Evolutionary conservation across 345 rosid genomes (phyloP), one percentile per base, ranked within the genome.

Genomic region (Lumnitzera racemosa): DNA sequence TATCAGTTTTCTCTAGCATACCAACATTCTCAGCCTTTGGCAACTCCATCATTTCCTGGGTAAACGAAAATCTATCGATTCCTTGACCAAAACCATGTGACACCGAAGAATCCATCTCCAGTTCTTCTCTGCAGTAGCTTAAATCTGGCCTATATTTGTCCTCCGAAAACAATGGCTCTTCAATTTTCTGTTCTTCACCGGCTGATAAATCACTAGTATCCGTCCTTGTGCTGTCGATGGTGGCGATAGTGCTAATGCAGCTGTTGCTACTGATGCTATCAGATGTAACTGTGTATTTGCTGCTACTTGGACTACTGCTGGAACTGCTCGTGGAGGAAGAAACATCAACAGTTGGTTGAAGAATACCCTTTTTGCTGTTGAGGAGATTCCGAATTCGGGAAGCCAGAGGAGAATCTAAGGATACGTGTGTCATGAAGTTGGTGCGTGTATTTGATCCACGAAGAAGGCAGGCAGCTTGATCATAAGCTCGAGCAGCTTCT

Each of bases 381-480:
- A 83, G 85, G 4, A 86, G 89, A 63, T 63, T 76, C 12, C 71
- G 65, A 46, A 83, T 86, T 64, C 92, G 76, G 14, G 78, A 78
- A 58, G 94, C 94, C 14, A 83, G 80, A 43, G 85, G 84, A 20
- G 94, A 86, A 67, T 86, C 86, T 15, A 65, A 50, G 60, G 82
- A 75, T 2, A 76, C 79, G 15, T 59, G 81, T 50, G 87, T 78
- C 24, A 65, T 61, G 73, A 86, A 86, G 74, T 86, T 86, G 65
- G 94, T 86, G 11, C 94, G 82, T 47, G 94, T 83, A 43, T 86
- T 81, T 13, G 94, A 74, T 59, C 94, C 94, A 0, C 94, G 85
- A 15, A 86, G 89, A 65, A 86, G 94, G 62, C 87, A 81, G 11
- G 89, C 94, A 53, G 94, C 94, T 75, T 86, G 82, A 58, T 86